Evolutionary conservation across 2,329 filamentous ascomycete species (phyloP).

Genomic region (Periconia macrospinosa): DNA sequence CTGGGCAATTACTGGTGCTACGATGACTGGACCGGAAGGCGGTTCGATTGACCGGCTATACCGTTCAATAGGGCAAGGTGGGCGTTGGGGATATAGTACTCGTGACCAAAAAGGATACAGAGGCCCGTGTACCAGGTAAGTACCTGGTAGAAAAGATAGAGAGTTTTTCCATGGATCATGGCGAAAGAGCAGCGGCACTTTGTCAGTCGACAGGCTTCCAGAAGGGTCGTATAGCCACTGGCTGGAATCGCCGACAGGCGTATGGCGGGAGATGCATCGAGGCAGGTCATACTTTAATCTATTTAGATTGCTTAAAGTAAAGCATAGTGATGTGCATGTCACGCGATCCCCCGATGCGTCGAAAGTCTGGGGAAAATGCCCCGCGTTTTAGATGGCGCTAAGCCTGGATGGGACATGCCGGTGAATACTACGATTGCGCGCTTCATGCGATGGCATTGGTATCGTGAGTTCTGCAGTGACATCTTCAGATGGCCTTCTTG

Average conservation of each 20-base stretch:
- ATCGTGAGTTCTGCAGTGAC: not conserved
- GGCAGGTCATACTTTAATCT: not conserved
- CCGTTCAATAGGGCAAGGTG: conserved; percentile 2
- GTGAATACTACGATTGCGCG: not conserved
- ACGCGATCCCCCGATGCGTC: not conserved
- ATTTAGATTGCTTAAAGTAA: not conserved
- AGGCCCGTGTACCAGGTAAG: conserved; percentile 2
- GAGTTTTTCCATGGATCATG: not conserved
- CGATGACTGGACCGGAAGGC: not conserved
- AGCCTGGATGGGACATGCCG: not conserved
- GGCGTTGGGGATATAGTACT: conserved; percentile 6
- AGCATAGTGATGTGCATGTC: not conserved
- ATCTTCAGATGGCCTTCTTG: not conserved
- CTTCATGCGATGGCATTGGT: not conserved
- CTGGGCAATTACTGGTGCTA: not conserved
- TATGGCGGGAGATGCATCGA: not conserved
- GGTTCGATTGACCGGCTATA: conserved; percentile 6
- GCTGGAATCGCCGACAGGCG: not conserved
- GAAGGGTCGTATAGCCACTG: not conserved
- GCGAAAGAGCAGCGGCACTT: not conserved
- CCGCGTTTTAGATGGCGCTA: not conserved
- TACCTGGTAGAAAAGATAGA: not conserved
- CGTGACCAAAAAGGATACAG: not conserved
- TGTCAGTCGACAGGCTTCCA: not conserved
- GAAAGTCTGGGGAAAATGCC: not conserved